Percentiles rank a stretch among this genome's conserved stretches.
These are phyloP conservation scores for Helotiales sp. DNA, from an alignment of 2,329 filamentous ascomycete genomes.

Conservation along the genomic window DNA sequence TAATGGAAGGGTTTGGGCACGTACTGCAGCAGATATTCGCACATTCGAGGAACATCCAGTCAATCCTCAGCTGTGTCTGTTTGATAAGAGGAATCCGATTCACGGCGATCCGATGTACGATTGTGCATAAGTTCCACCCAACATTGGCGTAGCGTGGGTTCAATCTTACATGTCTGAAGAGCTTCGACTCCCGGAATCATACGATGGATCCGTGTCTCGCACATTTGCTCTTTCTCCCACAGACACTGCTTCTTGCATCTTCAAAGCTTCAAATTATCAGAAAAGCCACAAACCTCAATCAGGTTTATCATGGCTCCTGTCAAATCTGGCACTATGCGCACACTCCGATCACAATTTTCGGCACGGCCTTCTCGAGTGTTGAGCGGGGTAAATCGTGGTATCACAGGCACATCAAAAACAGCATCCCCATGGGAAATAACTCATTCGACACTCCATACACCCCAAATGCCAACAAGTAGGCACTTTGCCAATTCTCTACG, in stretches of 20 bases:
- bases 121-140: constrained; percentile 4
- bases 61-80: background rate
- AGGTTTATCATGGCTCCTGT: constrained; percentile 20
- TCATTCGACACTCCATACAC: background rate
- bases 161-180: constrained; percentile 5
- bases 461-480: background rate
- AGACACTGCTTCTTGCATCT: background rate
- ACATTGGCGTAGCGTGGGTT: background rate
- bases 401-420: constrained; percentile 16
- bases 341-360: constrained; percentile 12
- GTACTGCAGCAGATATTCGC: background rate
- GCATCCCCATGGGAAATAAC: background rate
- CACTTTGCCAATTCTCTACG: background rate
- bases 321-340: constrained; percentile 17
- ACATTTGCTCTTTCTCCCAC: background rate
- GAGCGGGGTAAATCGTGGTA: constrained; percentile 14
- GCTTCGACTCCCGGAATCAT: background rate
- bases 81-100: background rate
- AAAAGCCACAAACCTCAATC: background rate
- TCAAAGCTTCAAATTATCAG: background rate
- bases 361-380: constrained; percentile 8
- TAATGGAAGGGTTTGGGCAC: too few species aligned
- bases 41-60: background rate
- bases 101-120: background rate
- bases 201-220: background rate